Conservation (phyloP, 345 rosid species). For the Lepidium didymum region DNA sequence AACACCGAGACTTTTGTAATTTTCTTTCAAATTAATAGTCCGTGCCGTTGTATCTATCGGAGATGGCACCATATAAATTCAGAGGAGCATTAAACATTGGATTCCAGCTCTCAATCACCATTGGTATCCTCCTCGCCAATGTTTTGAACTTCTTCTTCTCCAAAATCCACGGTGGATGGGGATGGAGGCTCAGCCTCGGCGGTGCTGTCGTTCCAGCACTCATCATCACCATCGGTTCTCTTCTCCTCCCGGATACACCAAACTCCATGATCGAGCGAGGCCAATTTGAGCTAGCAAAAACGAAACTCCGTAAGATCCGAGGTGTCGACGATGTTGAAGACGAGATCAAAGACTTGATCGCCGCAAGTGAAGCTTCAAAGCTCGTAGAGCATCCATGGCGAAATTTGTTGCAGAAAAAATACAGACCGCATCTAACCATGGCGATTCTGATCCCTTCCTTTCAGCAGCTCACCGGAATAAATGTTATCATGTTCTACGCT, state of each 20-base stretch:
- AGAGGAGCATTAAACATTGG: conserved; percentile 86
- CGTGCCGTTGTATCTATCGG: conserved; percentile 87
- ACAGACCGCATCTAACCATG: conserved; percentile 76
- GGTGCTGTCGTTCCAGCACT: conserved; percentile 91
- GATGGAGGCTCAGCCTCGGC: conserved; percentile 84
- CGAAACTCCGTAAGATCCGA: conserved; percentile 45
- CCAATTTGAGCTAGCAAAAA: conserved; percentile 37
- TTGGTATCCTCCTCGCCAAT: conserved; percentile 67
- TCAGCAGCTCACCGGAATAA: conserved; percentile 84
- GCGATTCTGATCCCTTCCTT: conserved; percentile 72
- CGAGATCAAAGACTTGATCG: conserved; percentile 59
- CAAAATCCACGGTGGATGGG: conserved; percentile 68
- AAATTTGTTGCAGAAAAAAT: conserved; percentile 56
- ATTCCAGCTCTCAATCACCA: conserved; percentile 73
- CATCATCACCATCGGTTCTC: conserved; percentile 61
- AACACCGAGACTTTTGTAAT: neutral
- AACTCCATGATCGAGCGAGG: conserved; percentile 92
- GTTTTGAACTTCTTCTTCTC: conserved; percentile 64
- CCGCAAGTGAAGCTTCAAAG: conserved; percentile 65
- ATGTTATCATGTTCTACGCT: conserved; percentile 85
- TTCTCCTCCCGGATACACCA: conserved; percentile 79
- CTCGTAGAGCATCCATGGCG: conserved; percentile 65
- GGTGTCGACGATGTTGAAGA: conserved; percentile 56
- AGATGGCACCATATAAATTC: conserved; percentile 86
- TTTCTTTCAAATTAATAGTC: conserved; percentile 37